Evolutionary conservation across 2,329 filamentous ascomycete genomes (phyloP).

Genomic region (Colletotrichum sp.): DNA sequence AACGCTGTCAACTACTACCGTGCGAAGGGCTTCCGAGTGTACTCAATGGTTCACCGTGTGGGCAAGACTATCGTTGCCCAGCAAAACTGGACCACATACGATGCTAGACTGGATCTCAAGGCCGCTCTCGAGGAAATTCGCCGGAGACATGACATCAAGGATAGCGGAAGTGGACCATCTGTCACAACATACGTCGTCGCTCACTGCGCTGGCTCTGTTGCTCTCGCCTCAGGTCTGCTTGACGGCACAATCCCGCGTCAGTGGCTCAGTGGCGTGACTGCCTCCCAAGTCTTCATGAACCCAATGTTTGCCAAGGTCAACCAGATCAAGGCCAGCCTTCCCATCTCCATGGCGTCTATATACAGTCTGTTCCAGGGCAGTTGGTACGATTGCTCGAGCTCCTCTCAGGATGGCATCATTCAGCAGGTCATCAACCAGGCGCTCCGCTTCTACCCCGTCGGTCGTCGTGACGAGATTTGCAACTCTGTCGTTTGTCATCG

Average conservation of each 20-base stretch:
- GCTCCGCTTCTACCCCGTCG: slow-evolving; percentile 62
- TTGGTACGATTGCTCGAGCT: slow-evolving; percentile 61
- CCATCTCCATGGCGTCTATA: slow-evolving; percentile 52
- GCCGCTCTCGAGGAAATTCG: slow-evolving; percentile 61
- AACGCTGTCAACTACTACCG: slow-evolving; percentile 69
- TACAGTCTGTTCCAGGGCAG: slow-evolving; percentile 53
- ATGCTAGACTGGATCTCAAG: slow-evolving; percentile 62
- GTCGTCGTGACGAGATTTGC: slow-evolving; percentile 58
- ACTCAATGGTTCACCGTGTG: slow-evolving; percentile 62
- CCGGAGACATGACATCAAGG: slow-evolving; percentile 27
- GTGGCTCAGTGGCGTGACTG: slow-evolving; percentile 64
- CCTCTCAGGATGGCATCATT: slow-evolving; percentile 47
- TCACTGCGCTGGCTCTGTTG: slow-evolving; percentile 70
- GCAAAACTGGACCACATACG: slow-evolving; percentile 61
- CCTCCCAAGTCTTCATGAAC: slow-evolving; percentile 68
- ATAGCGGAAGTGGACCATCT: slow-evolving; percentile 22
- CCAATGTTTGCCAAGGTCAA: slow-evolving; percentile 62
- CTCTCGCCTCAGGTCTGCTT: slow-evolving; percentile 60
- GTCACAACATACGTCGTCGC: slow-evolving; percentile 59
- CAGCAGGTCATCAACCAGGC: slow-evolving; percentile 60
- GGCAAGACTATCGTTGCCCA: slow-evolving; percentile 55
- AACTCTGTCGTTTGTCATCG: slow-evolving; percentile 67
- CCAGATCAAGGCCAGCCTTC: slow-evolving; percentile 56
- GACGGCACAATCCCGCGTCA: slow-evolving; percentile 62
- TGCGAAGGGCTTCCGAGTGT: slow-evolving; percentile 64